Base-by-base conservation (phyloP, 192 early-diverging fungal genomes). In the Backusella sp. region DNA sequence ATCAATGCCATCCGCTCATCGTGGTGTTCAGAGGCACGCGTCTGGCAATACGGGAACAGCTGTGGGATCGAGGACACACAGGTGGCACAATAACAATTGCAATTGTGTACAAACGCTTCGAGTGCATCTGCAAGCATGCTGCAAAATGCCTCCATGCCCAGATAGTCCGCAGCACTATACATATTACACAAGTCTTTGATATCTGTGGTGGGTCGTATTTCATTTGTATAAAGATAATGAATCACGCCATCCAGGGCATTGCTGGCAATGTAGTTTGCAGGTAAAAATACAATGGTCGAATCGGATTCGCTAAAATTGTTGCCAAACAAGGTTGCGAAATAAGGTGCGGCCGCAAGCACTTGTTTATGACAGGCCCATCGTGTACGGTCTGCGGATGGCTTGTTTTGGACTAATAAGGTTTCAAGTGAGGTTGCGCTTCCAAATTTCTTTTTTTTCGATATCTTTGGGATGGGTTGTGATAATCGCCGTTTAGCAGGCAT, bases 261-360 rank as follows among this genome's bases (percentile, higher is more conserved):
- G 14, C 77, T 17, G 1, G 15, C 73, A 36, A 78, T 67, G 1
- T 75, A 49, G 15, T 68, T 72, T 4, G 28, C 17, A 0, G 80
- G 76, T 30, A 82, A 46, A 3, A 52, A 68, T 5, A 78, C 56
- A 9, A 68, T 71, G 19, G 69, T 34, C 7, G 77, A 59, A 1
- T 46, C 37, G 19, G 68, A 70, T 35, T 82, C 80, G 1, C 30
- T 28, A 72, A 82, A 82, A 15, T 75, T 37, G 3, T 46, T 34
- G 7, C 66, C 76, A 59, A 82, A 82, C 49, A 82, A 39, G 21
- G 80, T 73, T 34, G 53, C 53, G 26, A 82, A 82, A 72, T 82
- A 82, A n/a, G 73, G 53, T 17, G 80, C 78, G 32, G 72, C 15
- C 12, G 8, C 4, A 36, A 77, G 39, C 17, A 76, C 52, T 11